Evolutionary conservation across 345 rosid species (phyloP), one percentile per base, ranked within the genome.

Genomic region (Camelina hispida): DNA sequence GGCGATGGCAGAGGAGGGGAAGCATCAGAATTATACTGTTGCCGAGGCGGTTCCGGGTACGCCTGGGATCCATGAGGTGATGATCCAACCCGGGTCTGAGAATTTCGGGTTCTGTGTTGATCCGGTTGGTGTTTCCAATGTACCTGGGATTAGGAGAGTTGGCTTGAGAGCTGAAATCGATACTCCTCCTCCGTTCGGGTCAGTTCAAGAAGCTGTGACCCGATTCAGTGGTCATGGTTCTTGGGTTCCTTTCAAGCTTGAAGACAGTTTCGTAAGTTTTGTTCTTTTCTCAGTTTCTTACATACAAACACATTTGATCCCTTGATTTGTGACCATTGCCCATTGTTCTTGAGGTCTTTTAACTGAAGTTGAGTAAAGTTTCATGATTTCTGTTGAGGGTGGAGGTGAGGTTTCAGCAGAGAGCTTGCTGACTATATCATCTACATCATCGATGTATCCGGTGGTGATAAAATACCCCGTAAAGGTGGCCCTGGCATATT

Each of bases 371-470:
- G 22, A 20, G 22, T 20, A 20, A 20, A 20, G 22, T 20, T 20
- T 20, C 22, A 20, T 20, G 22, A 20, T 20, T 20, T 20, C 22
- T 20, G 22, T 20, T 20, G 22, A 20, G 22, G 22, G 22, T 20
- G 22, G 22, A 20, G 22, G 22, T 20, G 22, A 20, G 90, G 92
- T 81, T 95, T 95, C 87, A 95, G 98, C 60, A 85, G 98, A 76
- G 99, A 95, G 63, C 83, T 95, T 54, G 98, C 98, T 15, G 98
- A 95, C 83, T 92, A 90, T 62, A 92, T 95, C 58, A 92, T 92
- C 62, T 95, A 95, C 66, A 90, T 95, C 71, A 95, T 95, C 8
- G 99, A 92, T 79, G 99, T 95, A 17, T 95, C 96, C 7, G 98
- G 72, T 18, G 97, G 97, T 76, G 99, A 95, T 62, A 95, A 95